Evolutionary conservation across 2,329 filamentous ascomycete species (phyloP).

Genomic region (Fusarium secorum): DNA sequence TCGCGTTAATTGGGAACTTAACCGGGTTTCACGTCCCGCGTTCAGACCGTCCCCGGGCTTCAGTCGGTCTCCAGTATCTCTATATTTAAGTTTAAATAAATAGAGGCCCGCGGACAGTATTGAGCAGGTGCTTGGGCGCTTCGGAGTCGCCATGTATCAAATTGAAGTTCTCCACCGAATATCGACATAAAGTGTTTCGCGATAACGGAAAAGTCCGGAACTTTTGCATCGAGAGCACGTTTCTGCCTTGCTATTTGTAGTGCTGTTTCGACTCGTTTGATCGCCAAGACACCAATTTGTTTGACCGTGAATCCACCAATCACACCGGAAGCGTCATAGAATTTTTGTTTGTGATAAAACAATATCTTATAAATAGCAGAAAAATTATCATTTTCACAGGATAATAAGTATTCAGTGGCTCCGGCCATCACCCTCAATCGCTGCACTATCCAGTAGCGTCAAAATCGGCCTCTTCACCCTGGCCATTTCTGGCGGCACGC

Average conservation of each 20-base stretch:
- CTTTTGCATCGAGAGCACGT: not conserved
- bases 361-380: not conserved
- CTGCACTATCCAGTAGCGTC: not conserved
- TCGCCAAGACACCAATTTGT: not conserved
- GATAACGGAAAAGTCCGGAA: not conserved
- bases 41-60: not conserved
- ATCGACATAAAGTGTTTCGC: not conserved
- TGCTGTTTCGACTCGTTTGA: not conserved
- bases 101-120: not conserved
- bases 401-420: not conserved
- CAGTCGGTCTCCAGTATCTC: not conserved
- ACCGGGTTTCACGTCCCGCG: not conserved
- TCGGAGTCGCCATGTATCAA: not conserved
- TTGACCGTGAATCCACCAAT: not conserved
- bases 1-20: not conserved
- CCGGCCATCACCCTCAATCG: not conserved
- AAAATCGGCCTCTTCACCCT: not conserved
- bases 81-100: not conserved
- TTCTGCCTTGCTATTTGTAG: not conserved
- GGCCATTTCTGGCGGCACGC: not conserved
- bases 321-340: not conserved
- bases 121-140: not conserved
- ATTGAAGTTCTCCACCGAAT: not conserved
- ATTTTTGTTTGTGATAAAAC: not conserved
- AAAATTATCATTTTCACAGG: not conserved